phyloP scores from a whole-genome alignment of 2,329 filamentous ascomycete genomes.

The Dothistroma septosporum region DNA sequence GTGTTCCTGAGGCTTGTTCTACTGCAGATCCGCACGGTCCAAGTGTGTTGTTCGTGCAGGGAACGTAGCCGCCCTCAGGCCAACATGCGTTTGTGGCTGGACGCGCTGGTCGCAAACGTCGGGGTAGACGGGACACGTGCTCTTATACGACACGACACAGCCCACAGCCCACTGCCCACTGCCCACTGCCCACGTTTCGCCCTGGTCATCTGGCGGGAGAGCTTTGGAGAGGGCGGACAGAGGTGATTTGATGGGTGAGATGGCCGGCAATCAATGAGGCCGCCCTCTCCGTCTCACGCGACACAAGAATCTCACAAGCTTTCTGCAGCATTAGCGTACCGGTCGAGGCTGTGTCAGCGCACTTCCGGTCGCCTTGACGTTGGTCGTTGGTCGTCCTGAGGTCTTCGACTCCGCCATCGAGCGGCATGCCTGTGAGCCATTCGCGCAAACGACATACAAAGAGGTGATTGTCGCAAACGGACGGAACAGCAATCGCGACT shows the following conservation, averaged over 20 bases:
- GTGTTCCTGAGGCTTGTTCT: background rate
- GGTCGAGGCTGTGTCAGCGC: background rate
- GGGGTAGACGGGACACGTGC: background rate
- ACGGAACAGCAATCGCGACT: background rate
- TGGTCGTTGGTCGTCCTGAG: background rate
- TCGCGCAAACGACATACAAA: background rate
- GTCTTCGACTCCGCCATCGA: background rate
- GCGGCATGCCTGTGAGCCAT: too few relatives aligned
- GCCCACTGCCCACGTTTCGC: too few relatives aligned
- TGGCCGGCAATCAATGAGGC: background rate
- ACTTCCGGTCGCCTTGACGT: background rate
- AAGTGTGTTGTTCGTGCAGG: background rate
- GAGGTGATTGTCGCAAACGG: background rate
- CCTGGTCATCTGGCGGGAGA: too few relatives aligned
- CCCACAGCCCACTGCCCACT: too few relatives aligned
- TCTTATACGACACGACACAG: too few relatives aligned
- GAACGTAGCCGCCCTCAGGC: background rate
- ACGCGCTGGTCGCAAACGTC: too few relatives aligned
- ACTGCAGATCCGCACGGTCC: conserved; percentile 4
- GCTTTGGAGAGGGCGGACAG: background rate
- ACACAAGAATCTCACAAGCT: background rate
- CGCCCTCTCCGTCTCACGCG: background rate
- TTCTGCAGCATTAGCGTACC: background rate
- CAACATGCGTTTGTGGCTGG: too few relatives aligned
- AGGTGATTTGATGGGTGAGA: too few relatives aligned